Evolutionary conservation across 371 early-diverging fungal species (phyloP).

Genomic region (Mucor ambiguus): DNA sequence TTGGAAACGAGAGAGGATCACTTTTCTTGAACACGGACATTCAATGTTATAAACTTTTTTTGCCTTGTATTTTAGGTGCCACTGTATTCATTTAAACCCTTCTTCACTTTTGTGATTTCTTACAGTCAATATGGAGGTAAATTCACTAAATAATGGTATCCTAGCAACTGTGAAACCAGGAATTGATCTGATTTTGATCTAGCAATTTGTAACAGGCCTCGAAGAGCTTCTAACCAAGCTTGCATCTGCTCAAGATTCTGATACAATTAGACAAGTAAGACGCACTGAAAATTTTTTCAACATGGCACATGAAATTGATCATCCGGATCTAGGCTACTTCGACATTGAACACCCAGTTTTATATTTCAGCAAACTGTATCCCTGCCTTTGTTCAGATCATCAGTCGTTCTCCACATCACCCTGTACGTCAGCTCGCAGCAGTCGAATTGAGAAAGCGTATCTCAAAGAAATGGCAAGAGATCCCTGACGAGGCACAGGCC

Average conservation of each 20-base stretch:
- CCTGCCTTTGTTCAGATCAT: constrained; percentile 74
- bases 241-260: constrained; percentile 51
- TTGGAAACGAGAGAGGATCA: not conserved
- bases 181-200: not conserved
- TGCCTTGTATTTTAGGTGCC: not conserved
- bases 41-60: not conserved
- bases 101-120: not conserved
- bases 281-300: not conserved
- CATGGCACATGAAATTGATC: not conserved
- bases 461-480: constrained; percentile 71
- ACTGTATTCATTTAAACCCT: not conserved
- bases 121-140: constrained; percentile 19
- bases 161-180: not conserved
- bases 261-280: constrained; percentile 52
- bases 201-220: constrained; percentile 50
- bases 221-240: constrained; percentile 51
- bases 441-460: constrained; percentile 88
- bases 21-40: constrained; percentile 1
- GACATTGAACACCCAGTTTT: constrained; percentile 72
- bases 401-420: constrained; percentile 56
- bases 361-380: constrained; percentile 64
- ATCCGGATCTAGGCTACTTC: constrained; percentile 57
- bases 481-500: constrained; percentile 56
- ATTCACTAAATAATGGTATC: not conserved
- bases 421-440: constrained; percentile 85